These are phyloP conservation scores for Termitomyces sp. DNA, from an alignment of 768 basidiomycete genomes.

Conservation along the genomic window DNA sequence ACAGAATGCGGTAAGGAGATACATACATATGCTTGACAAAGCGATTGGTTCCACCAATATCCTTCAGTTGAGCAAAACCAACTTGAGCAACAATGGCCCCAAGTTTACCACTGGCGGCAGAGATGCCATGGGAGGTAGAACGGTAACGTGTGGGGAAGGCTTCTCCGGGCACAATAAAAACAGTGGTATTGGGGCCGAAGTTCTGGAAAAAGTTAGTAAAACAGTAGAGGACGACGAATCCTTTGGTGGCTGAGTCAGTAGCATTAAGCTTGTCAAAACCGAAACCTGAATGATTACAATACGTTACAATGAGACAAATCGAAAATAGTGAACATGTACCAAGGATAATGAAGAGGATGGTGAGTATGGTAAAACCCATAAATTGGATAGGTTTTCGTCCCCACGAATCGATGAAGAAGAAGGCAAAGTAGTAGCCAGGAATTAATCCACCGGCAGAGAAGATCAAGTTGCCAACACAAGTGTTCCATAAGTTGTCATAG, in stretches of 20 bases:
- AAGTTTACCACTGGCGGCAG: conserved; percentile 77
- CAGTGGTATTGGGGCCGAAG: conserved; percentile 79
- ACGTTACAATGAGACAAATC: too few species aligned
- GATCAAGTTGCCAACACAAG: conserved; percentile 72
- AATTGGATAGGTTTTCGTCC: conserved; percentile 81
- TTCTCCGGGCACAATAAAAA: conserved; percentile 79
- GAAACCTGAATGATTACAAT: conserved; percentile 44
- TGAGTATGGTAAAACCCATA: conserved; percentile 69
- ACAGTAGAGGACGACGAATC: conserved; percentile 80
- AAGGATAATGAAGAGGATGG: conserved; percentile 62
- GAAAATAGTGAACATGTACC: conserved; percentile 34
- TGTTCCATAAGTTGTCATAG: conserved; percentile 56
- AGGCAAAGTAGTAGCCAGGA: conserved; percentile 68
- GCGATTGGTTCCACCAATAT: conserved; percentile 58
- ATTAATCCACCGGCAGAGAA: conserved; percentile 74
- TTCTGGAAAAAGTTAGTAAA: conserved; percentile 90
- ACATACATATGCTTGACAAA: conserved; percentile 70
- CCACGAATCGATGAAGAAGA: conserved; percentile 69
- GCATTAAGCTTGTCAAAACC: conserved; percentile 54
- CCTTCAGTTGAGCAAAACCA: conserved; percentile 61
- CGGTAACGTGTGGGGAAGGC: conserved; percentile 86
- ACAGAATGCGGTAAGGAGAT: neutral
- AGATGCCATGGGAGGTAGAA: conserved; percentile 80
- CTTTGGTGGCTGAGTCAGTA: conserved; percentile 36
- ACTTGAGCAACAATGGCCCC: conserved; percentile 82